These are phyloP conservation scores for Penicillium frequentans DNA, from an alignment of 2,329 filamentous ascomycete genomes.

Conservation along the genomic window DNA sequence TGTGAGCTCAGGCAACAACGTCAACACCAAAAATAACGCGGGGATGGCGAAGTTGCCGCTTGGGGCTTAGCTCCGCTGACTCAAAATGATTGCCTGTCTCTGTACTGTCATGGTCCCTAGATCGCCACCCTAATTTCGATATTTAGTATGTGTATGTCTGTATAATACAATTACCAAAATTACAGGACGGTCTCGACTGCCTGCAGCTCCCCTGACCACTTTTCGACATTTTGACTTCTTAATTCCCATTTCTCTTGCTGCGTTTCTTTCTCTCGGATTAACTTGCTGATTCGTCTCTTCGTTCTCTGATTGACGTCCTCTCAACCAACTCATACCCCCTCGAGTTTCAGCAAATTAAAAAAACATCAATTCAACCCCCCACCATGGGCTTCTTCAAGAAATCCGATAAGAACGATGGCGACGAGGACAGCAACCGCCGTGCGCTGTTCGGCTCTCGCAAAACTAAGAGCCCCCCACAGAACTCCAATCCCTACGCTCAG, in stretches of 20 bases:
- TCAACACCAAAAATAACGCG: conserved; percentile 23
- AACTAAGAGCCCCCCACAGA: conserved; percentile 53
- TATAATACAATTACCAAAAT: neutral
- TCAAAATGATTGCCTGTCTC: conserved; percentile 11
- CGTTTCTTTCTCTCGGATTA: conserved; percentile 2
- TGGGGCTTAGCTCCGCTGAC: conserved; percentile 23
- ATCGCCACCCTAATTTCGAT: conserved; percentile 1
- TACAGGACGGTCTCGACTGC: conserved; percentile 16
- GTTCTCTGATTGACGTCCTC: neutral
- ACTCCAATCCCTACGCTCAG: conserved; percentile 59
- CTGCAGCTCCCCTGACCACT: conserved; percentile 28
- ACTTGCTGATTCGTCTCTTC: neutral
- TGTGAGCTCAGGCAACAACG: conserved; percentile 18
- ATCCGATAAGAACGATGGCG: conserved; percentile 48
- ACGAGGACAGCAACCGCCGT: conserved; percentile 52
- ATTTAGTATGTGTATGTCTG: neutral
- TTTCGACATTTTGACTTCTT: neutral
- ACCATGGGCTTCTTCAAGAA: conserved; percentile 52
- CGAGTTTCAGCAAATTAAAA: neutral
- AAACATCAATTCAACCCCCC: neutral
- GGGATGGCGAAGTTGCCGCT: conserved; percentile 14
- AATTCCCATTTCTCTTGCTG: conserved; percentile 9
- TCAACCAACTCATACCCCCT: neutral
- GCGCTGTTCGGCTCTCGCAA: conserved; percentile 61
- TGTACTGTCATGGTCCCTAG: neutral